Evolutionary conservation across 768 basidiomycete species (phyloP).

Genomic region (Russula griseocarnosa): DNA sequence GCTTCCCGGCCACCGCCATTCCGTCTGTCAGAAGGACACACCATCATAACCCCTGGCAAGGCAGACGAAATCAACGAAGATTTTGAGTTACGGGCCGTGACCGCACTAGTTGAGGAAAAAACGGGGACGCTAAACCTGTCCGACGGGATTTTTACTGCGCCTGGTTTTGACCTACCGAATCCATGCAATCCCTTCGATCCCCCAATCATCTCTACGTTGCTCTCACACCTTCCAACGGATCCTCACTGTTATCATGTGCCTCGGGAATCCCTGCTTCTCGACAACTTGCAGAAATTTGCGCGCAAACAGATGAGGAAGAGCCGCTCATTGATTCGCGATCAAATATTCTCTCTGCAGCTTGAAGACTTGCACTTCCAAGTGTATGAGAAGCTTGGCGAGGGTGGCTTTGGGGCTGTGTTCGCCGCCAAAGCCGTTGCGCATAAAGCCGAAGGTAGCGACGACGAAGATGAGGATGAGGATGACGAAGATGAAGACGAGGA

Average conservation of each 20-base stretch:
- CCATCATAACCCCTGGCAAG: constrained; percentile 23
- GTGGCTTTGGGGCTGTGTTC: constrained; percentile 96
- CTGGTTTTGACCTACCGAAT: constrained; percentile 71
- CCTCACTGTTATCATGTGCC: constrained; percentile 58
- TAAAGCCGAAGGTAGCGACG: constrained; percentile 44
- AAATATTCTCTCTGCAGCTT: constrained; percentile 54
- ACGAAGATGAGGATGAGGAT: constrained; percentile 41
- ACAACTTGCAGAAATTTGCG: constrained; percentile 68
- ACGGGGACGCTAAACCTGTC: constrained; percentile 61
- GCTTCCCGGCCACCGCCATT: constrained; percentile 16
- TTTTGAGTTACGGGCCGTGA: constrained; percentile 18
- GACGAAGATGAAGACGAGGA: constrained; percentile 47
- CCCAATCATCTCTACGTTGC: constrained; percentile 54
- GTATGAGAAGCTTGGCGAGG: constrained; percentile 89
- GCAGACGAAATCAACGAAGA: constrained; percentile 17
- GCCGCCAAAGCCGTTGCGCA: constrained; percentile 54
- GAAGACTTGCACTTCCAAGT: constrained; percentile 64
- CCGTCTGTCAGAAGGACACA: constrained; percentile 19
- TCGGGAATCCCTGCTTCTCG: constrained; percentile 56
- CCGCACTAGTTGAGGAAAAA: constrained; percentile 48
- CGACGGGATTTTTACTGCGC: constrained; percentile 57
- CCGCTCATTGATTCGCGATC: constrained; percentile 36
- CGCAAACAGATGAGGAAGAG: constrained; percentile 40
- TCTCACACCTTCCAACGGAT: constrained; percentile 61
- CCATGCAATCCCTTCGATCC: constrained; percentile 86